Conservation (phyloP, 768 basidiomycete genomes). For the Rhizopogon vesiculosus region DNA sequence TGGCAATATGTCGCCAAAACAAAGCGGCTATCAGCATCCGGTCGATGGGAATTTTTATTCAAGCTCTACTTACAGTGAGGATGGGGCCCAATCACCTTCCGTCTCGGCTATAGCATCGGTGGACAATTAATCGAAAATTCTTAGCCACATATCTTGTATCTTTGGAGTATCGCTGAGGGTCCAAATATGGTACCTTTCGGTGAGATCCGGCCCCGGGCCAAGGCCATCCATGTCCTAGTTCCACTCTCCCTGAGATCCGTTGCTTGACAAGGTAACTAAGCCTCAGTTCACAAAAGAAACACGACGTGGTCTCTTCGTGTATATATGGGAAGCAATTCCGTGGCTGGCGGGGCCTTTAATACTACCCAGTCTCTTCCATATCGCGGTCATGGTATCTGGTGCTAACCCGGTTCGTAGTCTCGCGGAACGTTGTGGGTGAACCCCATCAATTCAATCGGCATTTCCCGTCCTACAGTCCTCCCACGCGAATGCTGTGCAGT, state of each 20-base stretch:
- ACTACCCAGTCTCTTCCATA: conserved; percentile 2
- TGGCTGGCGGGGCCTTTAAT: conserved; percentile 12
- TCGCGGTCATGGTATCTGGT: conserved; percentile 7
- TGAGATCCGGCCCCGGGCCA: conserved; percentile 1
- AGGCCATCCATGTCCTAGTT: not conserved
- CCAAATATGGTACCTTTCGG: not conserved
- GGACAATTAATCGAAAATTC: not conserved
- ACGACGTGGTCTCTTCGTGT: not conserved
- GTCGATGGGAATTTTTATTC: not conserved
- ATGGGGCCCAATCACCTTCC: not conserved
- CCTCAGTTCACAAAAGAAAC: not conserved
- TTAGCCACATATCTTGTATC: not conserved
- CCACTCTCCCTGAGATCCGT: conserved; percentile 18
- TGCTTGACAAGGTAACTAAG: not conserved
- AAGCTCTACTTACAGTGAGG: not conserved
- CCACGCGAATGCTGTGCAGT: conserved; percentile 25
- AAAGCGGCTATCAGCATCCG: not conserved
- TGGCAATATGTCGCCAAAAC: not conserved
- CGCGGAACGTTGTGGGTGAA: not conserved
- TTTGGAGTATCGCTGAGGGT: not conserved
- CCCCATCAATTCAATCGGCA: conserved; percentile 26
- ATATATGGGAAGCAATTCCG: conserved; percentile 6
- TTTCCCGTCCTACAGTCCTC: conserved; percentile 13
- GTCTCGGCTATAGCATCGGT: not conserved
- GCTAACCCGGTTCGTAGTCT: conserved; percentile 11